Conservation (phyloP, 1,139 yeast species). For the Debaryomycetaceae sp. region DNA sequence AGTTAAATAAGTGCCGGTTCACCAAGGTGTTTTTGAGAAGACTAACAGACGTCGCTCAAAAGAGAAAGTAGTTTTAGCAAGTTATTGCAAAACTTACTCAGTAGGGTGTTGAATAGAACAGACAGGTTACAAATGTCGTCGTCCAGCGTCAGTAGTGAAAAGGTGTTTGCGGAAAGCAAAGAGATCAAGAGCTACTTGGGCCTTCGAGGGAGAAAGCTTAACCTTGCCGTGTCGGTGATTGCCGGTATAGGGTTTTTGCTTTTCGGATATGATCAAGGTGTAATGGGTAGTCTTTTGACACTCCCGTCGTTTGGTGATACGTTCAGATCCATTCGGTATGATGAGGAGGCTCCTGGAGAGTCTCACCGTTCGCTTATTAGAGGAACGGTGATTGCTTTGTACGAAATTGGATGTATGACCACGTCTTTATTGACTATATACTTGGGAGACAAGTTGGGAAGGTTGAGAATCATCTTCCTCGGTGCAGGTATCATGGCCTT, state of each 20-base stretch:
- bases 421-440: constrained; percentile 21
- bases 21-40: too few relatives aligned
- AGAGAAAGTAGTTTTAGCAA: too few relatives aligned
- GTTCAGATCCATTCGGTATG: constrained; percentile 32
- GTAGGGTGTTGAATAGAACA: too few relatives aligned
- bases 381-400: constrained; percentile 22
- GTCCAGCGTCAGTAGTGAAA: not conserved
- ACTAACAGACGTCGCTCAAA: too few relatives aligned
- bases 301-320: constrained; percentile 28
- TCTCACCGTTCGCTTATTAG: constrained; percentile 14
- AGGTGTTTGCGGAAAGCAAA: not conserved
- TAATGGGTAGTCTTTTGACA: constrained; percentile 64
- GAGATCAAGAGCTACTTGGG: constrained; percentile 10
- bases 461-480: constrained; percentile 18
- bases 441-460: constrained; percentile 23
- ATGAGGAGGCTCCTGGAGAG: constrained; percentile 11
- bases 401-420: constrained; percentile 25
- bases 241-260: constrained; percentile 26
- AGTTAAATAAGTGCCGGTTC: too few relatives aligned
- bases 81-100: too few relatives aligned
- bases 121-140: not conserved
- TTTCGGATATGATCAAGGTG: constrained; percentile 78
- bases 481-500: constrained; percentile 21
- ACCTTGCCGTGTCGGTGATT: constrained; percentile 23
- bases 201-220: constrained; percentile 22